Conservation (phyloP, 352 stramenopile genomes). For the Phytophthora vignae region DNA sequence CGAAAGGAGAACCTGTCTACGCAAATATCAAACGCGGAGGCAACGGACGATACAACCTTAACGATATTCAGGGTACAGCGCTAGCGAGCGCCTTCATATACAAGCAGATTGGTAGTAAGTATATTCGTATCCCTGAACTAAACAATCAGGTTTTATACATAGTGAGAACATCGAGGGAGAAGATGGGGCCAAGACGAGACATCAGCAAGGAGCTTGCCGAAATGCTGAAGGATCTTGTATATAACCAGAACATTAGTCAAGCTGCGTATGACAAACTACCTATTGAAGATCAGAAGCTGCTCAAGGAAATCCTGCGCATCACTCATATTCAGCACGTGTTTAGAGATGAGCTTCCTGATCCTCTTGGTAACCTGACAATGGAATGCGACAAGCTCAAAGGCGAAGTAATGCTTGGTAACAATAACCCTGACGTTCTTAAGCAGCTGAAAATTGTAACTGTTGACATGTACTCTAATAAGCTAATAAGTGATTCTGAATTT, state of each 20-base stretch:
- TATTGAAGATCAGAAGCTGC: slow-evolving; percentile 1
- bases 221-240: background rate
- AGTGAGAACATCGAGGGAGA: background rate
- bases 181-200: background rate
- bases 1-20: background rate
- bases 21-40: background rate
- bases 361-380: background rate
- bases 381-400: slow-evolving; percentile 18
- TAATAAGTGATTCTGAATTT: slow-evolving; percentile 9
- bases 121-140: slow-evolving; percentile 1
- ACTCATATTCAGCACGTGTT: background rate
- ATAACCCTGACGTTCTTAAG: slow-evolving; percentile 12
- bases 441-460: slow-evolving; percentile 15
- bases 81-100: background rate
- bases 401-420: slow-evolving; percentile 19
- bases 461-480: slow-evolving; percentile 11
- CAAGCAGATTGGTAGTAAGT: background rate
- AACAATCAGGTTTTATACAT: background rate
- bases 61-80: background rate
- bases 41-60: background rate
- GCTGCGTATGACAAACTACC: background rate
- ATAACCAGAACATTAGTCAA: slow-evolving; percentile 3
- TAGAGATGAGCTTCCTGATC: slow-evolving; percentile 7
- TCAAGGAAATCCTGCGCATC: background rate
- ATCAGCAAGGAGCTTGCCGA: background rate